Evolutionary conservation across 1,284 basidiomycete species (phyloP).

Genomic region (Pseudozyma thailandica): DNA sequence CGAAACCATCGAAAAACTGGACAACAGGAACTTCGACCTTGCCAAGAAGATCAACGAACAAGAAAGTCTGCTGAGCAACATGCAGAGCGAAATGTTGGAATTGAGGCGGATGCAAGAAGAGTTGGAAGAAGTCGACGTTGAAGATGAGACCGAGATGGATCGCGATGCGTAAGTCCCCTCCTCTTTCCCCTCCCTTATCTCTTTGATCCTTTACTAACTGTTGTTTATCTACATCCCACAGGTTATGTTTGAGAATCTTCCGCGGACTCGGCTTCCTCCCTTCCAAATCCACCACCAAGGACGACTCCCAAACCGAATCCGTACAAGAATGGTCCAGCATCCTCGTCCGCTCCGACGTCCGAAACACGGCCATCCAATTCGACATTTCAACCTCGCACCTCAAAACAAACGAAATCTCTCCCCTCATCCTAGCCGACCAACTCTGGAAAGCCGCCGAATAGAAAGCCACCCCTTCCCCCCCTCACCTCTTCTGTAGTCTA

Average conservation of each 20-base stretch:
- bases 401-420: conserved; percentile 31
- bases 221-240: conserved; percentile 1
- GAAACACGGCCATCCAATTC: conserved; percentile 55
- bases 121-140: conserved; percentile 52
- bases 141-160: conserved; percentile 54
- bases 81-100: conserved; percentile 51
- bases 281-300: conserved; percentile 9
- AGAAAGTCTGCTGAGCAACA: conserved; percentile 39
- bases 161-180: conserved; percentile 50
- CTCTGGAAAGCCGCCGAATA: conserved; percentile 57
- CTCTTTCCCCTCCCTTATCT: neutral
- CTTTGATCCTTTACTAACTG: neutral
- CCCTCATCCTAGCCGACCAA: conserved; percentile 47
- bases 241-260: conserved; percentile 51
- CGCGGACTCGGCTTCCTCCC: conserved; percentile 55
- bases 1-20: conserved; percentile 48
- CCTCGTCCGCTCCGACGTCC: conserved; percentile 49
- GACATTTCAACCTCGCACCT: conserved; percentile 39
- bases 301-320: neutral
- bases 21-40: conserved; percentile 59
- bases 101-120: conserved; percentile 43
- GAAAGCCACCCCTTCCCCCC: neutral
- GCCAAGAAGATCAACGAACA: conserved; percentile 62
- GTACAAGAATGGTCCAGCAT: conserved; percentile 44
- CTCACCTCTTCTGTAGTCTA: conserved; percentile 1